phyloP scores from a whole-genome alignment of 2,329 filamentous ascomycete genomes.

The Chalaropsis thielavioides region DNA sequence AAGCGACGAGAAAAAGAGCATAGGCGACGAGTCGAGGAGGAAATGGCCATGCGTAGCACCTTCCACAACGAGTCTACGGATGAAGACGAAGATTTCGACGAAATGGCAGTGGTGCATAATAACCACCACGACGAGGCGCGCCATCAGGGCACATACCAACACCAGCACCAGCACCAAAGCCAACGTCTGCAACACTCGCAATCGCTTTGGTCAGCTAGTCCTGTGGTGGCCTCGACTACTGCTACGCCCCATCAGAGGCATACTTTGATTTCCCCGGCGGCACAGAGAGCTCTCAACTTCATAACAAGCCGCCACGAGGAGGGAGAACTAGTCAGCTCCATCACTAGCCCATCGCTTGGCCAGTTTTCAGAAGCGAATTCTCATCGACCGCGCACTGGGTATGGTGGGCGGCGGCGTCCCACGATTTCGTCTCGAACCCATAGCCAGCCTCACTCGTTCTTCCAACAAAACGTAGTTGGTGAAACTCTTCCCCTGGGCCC shows the following conservation, averaged over 20 bases:
- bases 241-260: constrained; percentile 18
- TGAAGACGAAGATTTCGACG: constrained; percentile 30
- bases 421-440: constrained; percentile 17
- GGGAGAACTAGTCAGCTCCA: constrained; percentile 19
- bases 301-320: constrained; percentile 29
- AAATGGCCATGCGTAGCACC: constrained; percentile 17
- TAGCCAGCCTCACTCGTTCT: constrained; percentile 17
- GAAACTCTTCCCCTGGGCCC: constrained; percentile 12
- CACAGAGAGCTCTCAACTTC: constrained; percentile 37
- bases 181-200: background rate
- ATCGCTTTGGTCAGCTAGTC: background rate
- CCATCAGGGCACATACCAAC: constrained; percentile 12
- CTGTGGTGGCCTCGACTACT: background rate
- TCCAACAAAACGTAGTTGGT: constrained; percentile 11
- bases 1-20: constrained; percentile 31
- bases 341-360: constrained; percentile 18
- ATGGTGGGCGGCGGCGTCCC: constrained; percentile 11
- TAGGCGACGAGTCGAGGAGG: constrained; percentile 22
- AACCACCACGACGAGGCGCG: background rate
- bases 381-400: constrained; percentile 27
- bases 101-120: constrained; percentile 16
- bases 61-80: constrained; percentile 29
- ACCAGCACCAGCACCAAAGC: background rate
- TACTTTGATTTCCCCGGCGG: constrained; percentile 31
- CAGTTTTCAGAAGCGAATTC: background rate